Percentiles rank a stretch among this genome's conserved stretches.
These are phyloP conservation scores for Suhomyces canberraensis DNA, from an alignment of 805 yeast genomes.

Conservation along the genomic window DNA sequence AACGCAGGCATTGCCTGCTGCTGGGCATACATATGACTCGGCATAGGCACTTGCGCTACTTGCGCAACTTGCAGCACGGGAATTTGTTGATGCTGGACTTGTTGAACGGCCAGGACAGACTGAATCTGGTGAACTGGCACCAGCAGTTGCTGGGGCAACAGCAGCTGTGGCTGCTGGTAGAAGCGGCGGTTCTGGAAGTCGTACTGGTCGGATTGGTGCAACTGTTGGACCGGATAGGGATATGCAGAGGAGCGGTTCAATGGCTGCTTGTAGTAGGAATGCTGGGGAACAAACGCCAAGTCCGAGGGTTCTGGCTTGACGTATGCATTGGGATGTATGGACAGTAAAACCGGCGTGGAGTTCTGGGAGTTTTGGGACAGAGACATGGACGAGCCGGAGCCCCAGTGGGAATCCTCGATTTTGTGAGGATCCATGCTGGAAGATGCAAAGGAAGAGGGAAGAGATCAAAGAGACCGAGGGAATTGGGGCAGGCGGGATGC, in stretches of 20 bases:
- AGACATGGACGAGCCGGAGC: conserved; percentile 1
- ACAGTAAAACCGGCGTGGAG: conserved; percentile 3
- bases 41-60: no score
- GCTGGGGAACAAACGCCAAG: conserved; percentile 1
- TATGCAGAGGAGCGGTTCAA: background rate
- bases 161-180: no score
- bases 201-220: background rate
- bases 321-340: background rate
- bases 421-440: conserved; percentile 10
- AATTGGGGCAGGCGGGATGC: background rate
- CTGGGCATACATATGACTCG: no score
- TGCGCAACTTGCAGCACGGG: no score
- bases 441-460: background rate
- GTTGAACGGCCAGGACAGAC: no score
- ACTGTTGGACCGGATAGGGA: background rate
- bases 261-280: background rate
- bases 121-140: no score
- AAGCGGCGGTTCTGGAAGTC: background rate
- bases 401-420: conserved; percentile 8
- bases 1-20: background rate
- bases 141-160: no score
- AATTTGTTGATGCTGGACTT: no score
- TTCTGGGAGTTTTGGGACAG: conserved; percentile 3
- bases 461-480: background rate
- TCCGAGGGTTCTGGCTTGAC: conserved; percentile 7